Evolutionary conservation across 78 protist species (phyloP), one percentile per base, ranked within the genome.

Genomic region (Parvularia atlantis): DNA sequence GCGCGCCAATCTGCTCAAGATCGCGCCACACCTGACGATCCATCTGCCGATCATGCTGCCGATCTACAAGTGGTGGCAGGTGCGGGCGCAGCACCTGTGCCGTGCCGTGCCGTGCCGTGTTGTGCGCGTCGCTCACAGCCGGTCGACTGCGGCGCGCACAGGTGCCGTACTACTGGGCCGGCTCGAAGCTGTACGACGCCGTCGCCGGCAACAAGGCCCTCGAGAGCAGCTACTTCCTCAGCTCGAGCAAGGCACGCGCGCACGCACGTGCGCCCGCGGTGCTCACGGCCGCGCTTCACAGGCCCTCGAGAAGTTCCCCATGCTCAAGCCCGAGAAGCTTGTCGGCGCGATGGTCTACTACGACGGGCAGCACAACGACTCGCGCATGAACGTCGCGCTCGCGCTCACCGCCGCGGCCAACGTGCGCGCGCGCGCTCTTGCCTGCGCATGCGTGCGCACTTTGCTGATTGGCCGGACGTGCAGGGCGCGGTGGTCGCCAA

Each of bases 41-140:
- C 75, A 84, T 28, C 60, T 91, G 44, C 95, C 97, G 10, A 91
- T 89, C 69, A 66, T 88, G 74, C 68, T 85, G 17, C 97, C 97
- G n/a, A 19, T 80, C 36, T 86, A 86, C 70, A 73, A 50, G 68
- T 67, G n/a, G n/a, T n/a, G n/a, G n/a, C n/a, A n/a, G n/a, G n/a
- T n/a, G n/a, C n/a, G n/a, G n/a, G n/a, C n/a, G n/a, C n/a, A n/a
- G n/a, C n/a, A n/a, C n/a, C n/a, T 14, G 31, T 63, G 5, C 37
- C 60, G 46, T 3, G 76, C 60, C 56, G 14, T 75, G n/a, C 14
- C 4, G n/a, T n/a, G n/a, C n/a, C n/a, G n/a, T n/a, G n/a, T n/a
- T n/a, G n/a, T n/a, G n/a, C n/a, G n/a, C n/a, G n/a, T n/a, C n/a
- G n/a, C n/a, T n/a, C n/a, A n/a, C n/a, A 17, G n/a, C 20, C 9